Evolutionary conservation across 441 rosid species (phyloP).

Genomic region (Euphorbia celastroides): DNA sequence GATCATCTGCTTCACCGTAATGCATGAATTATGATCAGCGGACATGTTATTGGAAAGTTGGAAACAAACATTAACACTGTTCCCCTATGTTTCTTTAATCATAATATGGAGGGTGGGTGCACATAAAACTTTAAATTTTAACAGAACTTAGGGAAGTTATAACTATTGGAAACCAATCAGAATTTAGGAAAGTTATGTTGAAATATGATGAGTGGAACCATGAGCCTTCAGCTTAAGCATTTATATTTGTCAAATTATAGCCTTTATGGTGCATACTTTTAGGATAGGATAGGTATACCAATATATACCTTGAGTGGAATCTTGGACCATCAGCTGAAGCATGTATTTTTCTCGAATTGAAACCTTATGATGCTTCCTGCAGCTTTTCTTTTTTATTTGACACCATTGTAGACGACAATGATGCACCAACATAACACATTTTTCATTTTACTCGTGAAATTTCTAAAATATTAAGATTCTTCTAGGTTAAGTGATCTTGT

Average conservation of each 20-base stretch:
- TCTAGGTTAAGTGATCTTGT: slow-evolving; percentile 4
- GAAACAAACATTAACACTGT: background rate
- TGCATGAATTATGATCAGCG: background rate
- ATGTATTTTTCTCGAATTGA: background rate
- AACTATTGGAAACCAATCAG: background rate
- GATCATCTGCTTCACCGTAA: background rate
- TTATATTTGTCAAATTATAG: background rate
- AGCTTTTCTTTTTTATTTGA: background rate
- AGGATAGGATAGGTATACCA: background rate
- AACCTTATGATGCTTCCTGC: background rate
- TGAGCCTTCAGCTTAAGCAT: background rate
- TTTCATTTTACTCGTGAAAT: background rate
- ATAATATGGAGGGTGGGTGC: background rate
- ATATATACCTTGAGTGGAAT: background rate
- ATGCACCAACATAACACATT: background rate
- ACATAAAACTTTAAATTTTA: background rate
- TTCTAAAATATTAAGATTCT: background rate
- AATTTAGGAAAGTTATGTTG: background rate
- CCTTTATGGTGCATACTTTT: no score
- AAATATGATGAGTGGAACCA: background rate
- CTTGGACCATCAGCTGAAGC: background rate
- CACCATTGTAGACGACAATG: background rate
- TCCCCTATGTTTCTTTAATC: background rate
- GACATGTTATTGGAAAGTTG: background rate
- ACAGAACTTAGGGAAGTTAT: no score